Conservation (phyloP, 441 rosid genomes). For the Erodium texanum region DNA sequence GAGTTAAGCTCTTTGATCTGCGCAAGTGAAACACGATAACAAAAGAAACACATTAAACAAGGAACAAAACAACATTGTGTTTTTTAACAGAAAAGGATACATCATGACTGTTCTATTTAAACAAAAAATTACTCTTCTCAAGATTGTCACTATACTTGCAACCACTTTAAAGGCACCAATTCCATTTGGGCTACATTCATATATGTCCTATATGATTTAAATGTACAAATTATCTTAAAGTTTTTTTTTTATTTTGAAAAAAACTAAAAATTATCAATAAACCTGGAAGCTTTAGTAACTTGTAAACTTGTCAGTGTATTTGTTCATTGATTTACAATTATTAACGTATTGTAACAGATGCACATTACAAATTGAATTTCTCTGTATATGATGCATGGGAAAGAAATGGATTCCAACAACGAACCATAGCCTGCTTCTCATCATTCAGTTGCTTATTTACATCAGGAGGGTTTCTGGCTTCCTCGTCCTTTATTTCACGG, state of each 20-base stretch:
- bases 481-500: conserved; percentile 74
- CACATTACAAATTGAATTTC: neutral
- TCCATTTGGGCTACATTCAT: neutral
- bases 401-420: conserved; percentile 19
- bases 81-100: neutral
- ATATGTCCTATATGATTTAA: neutral
- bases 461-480: conserved; percentile 58
- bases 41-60: conserved; percentile 4
- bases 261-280: neutral
- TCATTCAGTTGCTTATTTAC: conserved; percentile 75
- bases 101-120: neutral
- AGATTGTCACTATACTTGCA: neutral
- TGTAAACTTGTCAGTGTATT: neutral
- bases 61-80: neutral
- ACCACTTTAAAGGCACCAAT: neutral
- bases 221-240: neutral
- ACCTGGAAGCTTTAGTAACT: neutral
- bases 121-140: neutral
- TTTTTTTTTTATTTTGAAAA: neutral
- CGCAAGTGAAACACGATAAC: conserved; percentile 15
- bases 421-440: conserved; percentile 89
- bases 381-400: neutral
- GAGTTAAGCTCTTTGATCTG: conserved; percentile 97
- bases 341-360: neutral
- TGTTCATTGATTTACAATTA: neutral